phyloP scores from a whole-genome alignment of 2,329 filamentous ascomycete genomes.

The Hymenoscyphus fraxineus region DNA sequence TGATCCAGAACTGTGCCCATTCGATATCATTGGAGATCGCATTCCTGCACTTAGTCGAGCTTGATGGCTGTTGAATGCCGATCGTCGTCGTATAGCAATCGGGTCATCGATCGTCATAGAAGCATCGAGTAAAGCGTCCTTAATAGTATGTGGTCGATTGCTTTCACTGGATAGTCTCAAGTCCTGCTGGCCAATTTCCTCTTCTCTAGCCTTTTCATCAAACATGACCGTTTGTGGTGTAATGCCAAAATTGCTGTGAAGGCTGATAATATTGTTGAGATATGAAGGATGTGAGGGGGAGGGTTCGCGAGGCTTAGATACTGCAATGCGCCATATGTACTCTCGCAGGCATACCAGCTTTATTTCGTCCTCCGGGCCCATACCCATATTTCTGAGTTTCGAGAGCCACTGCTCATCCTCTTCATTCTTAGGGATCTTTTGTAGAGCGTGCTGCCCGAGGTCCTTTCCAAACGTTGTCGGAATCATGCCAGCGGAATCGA shows the following conservation, averaged over 20 bases:
- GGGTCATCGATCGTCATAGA: constrained; percentile 80
- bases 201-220: constrained; percentile 65
- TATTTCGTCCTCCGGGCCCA: constrained; percentile 78
- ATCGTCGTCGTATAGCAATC: constrained; percentile 49
- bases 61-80: constrained; percentile 49
- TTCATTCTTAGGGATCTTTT: constrained; percentile 69
- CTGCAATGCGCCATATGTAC: constrained; percentile 84
- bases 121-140: constrained; percentile 86
- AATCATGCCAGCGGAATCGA: constrained; percentile 53
- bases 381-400: constrained; percentile 77
- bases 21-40: constrained; percentile 17
- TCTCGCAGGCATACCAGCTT: constrained; percentile 84
- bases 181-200: constrained; percentile 36
- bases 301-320: constrained; percentile 49
- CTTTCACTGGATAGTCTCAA: constrained; percentile 37
- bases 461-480: constrained; percentile 55
- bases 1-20: constrained; percentile 20
- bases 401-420: constrained; percentile 94
- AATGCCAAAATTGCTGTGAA: constrained; percentile 68
- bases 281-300: constrained; percentile 32
- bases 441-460: constrained; percentile 53
- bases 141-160: constrained; percentile 64
- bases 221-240: constrained; percentile 90
- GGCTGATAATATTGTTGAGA: constrained; percentile 68
- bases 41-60: constrained; percentile 40